Base-by-base conservation (phyloP, 208 protist genomes). In the Acanthamoeba sp. region DNA sequence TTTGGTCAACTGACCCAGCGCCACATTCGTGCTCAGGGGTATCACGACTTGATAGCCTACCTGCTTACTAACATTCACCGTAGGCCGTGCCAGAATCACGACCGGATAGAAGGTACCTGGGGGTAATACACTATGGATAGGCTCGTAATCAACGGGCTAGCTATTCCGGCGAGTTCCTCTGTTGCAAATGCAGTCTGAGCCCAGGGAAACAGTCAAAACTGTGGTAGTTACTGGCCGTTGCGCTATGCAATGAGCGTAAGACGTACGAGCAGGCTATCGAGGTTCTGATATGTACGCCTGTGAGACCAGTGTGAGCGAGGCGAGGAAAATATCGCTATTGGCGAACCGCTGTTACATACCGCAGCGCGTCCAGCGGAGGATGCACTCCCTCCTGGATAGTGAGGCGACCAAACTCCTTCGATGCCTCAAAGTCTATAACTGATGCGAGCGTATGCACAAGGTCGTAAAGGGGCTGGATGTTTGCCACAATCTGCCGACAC, bases 11-110 rank as follows among this genome's bases (percentile, higher is more conserved):
- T 78, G 6, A 1, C 69, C 64, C 6, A 93, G 59, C 27, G 34
- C 24, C 24, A 78, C 42, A 6, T 78, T 38, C 1, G 24, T 3
- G 2, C 40, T 5, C 38, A 29, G 48, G 2, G 57, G 88, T 34
- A 93, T n/a, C 18, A 93, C 88, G 7, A 93, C 40, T 78, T 93
- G 88, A 78, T 93, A 93, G 14, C 88, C 88, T 5, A 93, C 62
- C 88, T 93, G 24, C 24, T n/a, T 48, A 36, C 48, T 16, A 2
- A 2, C 2, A 24, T 14, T n/a, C 1, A 9, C 24, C 66, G 27
- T 6, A 14, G 6, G 14, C 34, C 1, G 4, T 73, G 7, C 6
- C 34, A n/a, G 20, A 2, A 40, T 73, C 2, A 29, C 42, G 6
- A 24, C 9, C 29, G 5, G 32, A 36, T 42, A 7, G 20, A n/a